phyloP scores from a whole-genome alignment of 768 basidiomycete genomes.

The Glaciozyma antarctica region DNA sequence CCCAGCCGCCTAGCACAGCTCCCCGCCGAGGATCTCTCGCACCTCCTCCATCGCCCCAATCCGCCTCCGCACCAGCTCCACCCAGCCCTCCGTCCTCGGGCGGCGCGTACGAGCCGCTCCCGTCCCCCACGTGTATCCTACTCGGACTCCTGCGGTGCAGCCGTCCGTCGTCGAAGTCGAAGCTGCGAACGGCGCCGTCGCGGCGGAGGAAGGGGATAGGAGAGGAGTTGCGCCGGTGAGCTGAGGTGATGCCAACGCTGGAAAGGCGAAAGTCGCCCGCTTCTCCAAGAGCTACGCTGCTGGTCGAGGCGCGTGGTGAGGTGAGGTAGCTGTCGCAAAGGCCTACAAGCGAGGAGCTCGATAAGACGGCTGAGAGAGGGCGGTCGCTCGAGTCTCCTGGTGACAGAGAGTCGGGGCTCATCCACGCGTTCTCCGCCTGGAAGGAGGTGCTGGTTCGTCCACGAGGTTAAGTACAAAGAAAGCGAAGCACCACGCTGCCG shows the following conservation, averaged over 20 bases:
- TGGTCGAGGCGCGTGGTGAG: background rate
- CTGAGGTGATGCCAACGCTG: background rate
- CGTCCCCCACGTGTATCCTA: no score
- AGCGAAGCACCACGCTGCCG: background rate
- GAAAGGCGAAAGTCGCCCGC: background rate
- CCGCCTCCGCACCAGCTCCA: no score
- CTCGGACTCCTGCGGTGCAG: background rate
- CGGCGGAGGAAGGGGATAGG: background rate
- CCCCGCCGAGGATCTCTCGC: no score
- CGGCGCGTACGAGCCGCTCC: no score
- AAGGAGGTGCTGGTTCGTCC: background rate
- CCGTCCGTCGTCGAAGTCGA: background rate
- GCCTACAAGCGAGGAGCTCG: background rate
- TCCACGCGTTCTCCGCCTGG: background rate
- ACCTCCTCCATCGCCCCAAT: no score
- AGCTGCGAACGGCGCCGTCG: background rate
- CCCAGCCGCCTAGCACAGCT: background rate
- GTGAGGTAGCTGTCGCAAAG: slow-evolving; percentile 1
- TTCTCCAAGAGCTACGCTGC: background rate
- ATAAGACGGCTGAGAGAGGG: background rate
- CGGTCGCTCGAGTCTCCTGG: background rate
- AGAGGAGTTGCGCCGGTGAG: background rate
- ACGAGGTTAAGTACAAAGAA: background rate
- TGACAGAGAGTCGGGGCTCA: background rate
- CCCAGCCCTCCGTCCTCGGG: no score